These are phyloP conservation scores for Juglanconis sp. DNA, from an alignment of 2,329 filamentous ascomycete genomes.

Conservation along the genomic window DNA sequence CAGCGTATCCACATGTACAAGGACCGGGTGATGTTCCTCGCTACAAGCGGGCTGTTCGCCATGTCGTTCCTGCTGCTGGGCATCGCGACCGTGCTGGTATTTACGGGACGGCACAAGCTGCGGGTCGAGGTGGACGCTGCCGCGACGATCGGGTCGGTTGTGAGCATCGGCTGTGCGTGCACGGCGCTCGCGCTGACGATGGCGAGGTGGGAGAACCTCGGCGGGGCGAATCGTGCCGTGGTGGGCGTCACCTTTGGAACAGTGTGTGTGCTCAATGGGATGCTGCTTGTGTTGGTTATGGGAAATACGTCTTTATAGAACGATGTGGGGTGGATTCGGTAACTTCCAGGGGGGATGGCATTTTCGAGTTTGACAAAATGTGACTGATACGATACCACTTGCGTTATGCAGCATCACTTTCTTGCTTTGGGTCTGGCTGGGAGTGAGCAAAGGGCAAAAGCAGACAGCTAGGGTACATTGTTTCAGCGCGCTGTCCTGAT, in stretches of 20 bases:
- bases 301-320: constrained; percentile 30
- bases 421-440: background rate
- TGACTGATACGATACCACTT: background rate
- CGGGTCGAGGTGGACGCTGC: constrained; percentile 71
- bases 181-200: constrained; percentile 58
- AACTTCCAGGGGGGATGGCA: background rate
- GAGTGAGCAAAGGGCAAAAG: background rate
- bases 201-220: constrained; percentile 44
- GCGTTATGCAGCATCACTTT: background rate
- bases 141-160: constrained; percentile 65
- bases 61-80: constrained; percentile 61
- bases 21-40: constrained; percentile 54
- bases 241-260: constrained; percentile 41
- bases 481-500: background rate
- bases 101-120: constrained; percentile 65
- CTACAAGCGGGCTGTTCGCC: constrained; percentile 51
- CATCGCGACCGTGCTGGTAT: constrained; percentile 63
- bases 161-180: constrained; percentile 62
- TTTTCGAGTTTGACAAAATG: background rate
- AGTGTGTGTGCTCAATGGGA: constrained; percentile 48
- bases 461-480: background rate
- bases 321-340: background rate
- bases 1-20: constrained; percentile 49
- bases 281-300: constrained; percentile 50
- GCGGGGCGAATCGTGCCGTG: constrained; percentile 40